phyloP scores from a whole-genome alignment of 2,329 filamentous ascomycete species.

The Fusarium hostae region DNA sequence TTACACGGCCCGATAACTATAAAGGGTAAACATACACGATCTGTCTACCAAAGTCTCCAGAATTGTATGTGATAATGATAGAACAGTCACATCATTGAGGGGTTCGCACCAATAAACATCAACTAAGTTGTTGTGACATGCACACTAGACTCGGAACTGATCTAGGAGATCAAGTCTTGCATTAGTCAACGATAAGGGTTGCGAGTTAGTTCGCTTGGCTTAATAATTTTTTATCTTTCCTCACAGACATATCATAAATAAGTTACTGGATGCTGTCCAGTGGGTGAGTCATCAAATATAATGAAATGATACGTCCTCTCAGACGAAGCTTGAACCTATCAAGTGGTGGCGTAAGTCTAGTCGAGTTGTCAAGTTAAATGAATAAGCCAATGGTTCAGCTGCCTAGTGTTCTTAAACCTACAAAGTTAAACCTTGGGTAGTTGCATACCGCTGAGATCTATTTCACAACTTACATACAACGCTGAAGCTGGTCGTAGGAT shows the following conservation, averaged over 20 bases:
- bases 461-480: neutral
- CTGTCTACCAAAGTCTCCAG: neutral
- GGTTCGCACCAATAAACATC: conserved; percentile 19
- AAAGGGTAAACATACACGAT: neutral
- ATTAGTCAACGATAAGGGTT: neutral
- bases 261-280: neutral
- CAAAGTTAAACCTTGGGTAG: too few relatives aligned
- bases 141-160: conserved; percentile 16
- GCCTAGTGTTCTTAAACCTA: too few relatives aligned
- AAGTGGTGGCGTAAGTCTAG: neutral
- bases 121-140: neutral
- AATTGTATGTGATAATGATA: neutral
- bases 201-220: neutral
- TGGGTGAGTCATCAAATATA: neutral
- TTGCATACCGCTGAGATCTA: neutral
- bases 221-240: neutral
- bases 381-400: neutral
- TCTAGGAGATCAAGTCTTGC: conserved; percentile 1
- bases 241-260: neutral
- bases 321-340: neutral
- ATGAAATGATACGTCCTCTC: neutral
- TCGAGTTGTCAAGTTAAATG: neutral
- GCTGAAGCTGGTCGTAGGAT: neutral
- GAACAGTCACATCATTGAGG: neutral
- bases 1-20: neutral